phyloP scores from a whole-genome alignment of 1,139 yeast species.

The Entelexis paramagnoliae region DNA sequence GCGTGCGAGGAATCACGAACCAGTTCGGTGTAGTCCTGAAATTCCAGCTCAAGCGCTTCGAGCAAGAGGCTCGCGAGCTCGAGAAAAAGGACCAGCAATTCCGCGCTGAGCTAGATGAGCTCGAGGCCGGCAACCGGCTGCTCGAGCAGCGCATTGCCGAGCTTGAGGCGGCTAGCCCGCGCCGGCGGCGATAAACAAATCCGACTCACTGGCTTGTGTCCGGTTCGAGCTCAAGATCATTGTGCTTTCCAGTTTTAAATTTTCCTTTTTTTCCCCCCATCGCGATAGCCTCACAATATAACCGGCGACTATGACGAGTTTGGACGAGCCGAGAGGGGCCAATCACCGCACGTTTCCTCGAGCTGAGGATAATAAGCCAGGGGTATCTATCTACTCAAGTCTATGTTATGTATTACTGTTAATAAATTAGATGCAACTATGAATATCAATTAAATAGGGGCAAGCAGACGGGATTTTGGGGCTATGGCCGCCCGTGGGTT shows the following conservation, averaged over 20 bases:
- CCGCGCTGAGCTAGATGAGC: constrained; percentile 10
- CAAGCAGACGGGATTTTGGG: neutral
- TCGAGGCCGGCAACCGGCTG: neutral
- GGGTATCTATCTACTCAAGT: neutral
- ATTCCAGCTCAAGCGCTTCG: constrained; percentile 51
- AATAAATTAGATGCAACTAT: constrained; percentile 2
- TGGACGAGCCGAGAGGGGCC: no score
- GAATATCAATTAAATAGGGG: neutral
- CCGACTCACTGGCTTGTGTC: no score
- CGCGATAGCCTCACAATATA: neutral
- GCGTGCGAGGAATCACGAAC: constrained; percentile 32
- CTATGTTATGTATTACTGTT: neutral
- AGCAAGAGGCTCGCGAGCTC: constrained; percentile 54
- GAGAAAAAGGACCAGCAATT: constrained; percentile 5
- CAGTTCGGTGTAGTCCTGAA: constrained; percentile 40
- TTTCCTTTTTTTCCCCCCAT: neutral
- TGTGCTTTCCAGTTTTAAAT: no score
- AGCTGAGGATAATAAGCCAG: no score
- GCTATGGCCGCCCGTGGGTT: neutral
- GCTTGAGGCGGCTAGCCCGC: constrained; percentile 10
- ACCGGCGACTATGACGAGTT: no score
- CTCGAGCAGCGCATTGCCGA: constrained; percentile 12
- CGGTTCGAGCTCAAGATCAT: no score
- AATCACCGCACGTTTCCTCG: no score
- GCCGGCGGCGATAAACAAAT: neutral